phyloP scores from a whole-genome alignment of 2,329 filamentous ascomycete genomes.

The Exophiala dermatitidis region DNA sequence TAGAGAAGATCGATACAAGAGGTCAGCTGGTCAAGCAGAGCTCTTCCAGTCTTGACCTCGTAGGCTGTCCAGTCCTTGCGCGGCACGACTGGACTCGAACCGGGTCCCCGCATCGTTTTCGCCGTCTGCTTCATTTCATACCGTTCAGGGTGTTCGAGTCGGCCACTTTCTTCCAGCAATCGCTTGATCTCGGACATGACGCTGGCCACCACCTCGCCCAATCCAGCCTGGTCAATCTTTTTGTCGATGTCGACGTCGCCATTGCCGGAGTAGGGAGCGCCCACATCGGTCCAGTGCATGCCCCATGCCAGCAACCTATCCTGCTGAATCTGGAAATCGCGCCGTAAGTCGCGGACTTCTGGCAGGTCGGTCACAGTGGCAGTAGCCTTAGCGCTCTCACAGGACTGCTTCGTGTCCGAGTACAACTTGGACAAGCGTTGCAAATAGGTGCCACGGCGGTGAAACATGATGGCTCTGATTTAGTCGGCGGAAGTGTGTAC shows the following conservation, averaged over 20 bases:
- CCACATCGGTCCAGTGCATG: constrained; percentile 57
- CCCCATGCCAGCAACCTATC: constrained; percentile 59
- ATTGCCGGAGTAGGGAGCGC: constrained; percentile 16
- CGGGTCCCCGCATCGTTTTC: constrained; percentile 31
- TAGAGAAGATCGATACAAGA: constrained; percentile 59
- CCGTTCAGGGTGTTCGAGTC: constrained; percentile 41
- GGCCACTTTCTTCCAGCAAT: constrained; percentile 55
- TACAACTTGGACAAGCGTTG: constrained; percentile 51
- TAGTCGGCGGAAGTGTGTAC: neutral
- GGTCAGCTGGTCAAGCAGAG: constrained; percentile 52
- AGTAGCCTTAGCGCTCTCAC: constrained; percentile 48
- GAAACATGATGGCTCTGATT: constrained; percentile 16
- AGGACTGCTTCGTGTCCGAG: constrained; percentile 57
- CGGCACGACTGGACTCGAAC: constrained; percentile 16
- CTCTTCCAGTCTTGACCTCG: constrained; percentile 27
- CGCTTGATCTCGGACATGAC: constrained; percentile 59
- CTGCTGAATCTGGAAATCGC: constrained; percentile 56
- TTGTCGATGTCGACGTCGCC: constrained; percentile 51
- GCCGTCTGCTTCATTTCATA: constrained; percentile 31
- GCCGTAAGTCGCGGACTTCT: constrained; percentile 51
- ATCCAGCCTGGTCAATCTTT: constrained; percentile 53
- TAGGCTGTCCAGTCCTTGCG: constrained; percentile 25
- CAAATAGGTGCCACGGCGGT: constrained; percentile 17
- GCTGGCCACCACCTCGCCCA: constrained; percentile 57
- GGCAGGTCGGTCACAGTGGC: constrained; percentile 37